Evolutionary conservation across 768 basidiomycete genomes (phyloP).

Genomic region (Leccinum fibrillosum): DNA sequence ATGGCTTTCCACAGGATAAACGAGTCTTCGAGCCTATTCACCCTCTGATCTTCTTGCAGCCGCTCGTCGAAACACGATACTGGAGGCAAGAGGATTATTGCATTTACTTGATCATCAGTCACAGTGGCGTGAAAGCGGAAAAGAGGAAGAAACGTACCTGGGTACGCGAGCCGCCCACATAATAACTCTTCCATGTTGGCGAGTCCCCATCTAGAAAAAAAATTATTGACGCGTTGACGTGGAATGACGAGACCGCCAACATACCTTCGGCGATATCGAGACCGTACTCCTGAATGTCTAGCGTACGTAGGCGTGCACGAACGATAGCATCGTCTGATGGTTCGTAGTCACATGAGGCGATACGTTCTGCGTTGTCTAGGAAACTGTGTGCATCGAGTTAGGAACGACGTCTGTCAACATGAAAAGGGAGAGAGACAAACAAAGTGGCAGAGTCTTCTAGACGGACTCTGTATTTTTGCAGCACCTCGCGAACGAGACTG

Average conservation of each 20-base stretch:
- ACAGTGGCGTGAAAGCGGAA: not conserved
- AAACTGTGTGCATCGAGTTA: conserved; percentile 44
- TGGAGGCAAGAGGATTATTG: conserved; percentile 79
- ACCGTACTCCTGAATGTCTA: conserved; percentile 42
- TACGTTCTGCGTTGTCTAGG: conserved; percentile 62
- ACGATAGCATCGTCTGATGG: conserved; percentile 75
- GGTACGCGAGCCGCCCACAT: conserved; percentile 74
- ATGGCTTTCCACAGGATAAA: conserved; percentile 70
- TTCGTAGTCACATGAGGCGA: conserved; percentile 56
- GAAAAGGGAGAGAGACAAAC: conserved; percentile 36
- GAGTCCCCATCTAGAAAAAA: conserved; percentile 2
- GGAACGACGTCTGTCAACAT: not conserved
- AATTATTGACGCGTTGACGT: too few relatives aligned
- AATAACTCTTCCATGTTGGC: conserved; percentile 69
- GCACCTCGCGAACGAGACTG: conserved; percentile 44
- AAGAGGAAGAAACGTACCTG: conserved; percentile 37
- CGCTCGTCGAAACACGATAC: conserved; percentile 79
- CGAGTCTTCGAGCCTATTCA: conserved; percentile 75
- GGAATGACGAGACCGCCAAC: too few relatives aligned
- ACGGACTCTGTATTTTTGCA: conserved; percentile 45
- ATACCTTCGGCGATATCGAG: too few relatives aligned
- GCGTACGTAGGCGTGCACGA: conserved; percentile 64
- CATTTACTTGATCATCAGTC: conserved; percentile 57
- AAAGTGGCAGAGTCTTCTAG: conserved; percentile 67
- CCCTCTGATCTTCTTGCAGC: conserved; percentile 62